These are phyloP conservation scores for Adansonia rubrostipa DNA, from an alignment of 441 rosid genomes.

Conservation along the genomic window DNA sequence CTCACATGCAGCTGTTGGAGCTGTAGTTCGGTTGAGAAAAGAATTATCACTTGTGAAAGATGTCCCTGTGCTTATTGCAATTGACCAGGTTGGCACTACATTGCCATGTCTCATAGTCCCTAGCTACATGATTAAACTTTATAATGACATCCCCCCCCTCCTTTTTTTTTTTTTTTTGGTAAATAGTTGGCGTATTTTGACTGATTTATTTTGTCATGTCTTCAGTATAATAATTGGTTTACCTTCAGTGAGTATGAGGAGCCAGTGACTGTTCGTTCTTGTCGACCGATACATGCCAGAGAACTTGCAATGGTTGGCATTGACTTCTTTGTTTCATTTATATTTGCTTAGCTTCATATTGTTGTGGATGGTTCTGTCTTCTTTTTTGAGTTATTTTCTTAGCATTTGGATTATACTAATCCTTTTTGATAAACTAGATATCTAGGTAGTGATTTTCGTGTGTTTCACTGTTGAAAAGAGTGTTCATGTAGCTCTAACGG, in stretches of 20 bases:
- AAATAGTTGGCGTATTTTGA: conserved; percentile 20
- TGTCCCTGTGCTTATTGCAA: conserved; percentile 84
- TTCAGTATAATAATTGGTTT: conserved; percentile 94
- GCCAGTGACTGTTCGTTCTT: conserved; percentile 73
- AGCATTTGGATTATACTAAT: neutral
- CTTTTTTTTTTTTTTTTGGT: too few species aligned
- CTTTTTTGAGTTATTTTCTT: neutral
- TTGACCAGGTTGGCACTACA: conserved; percentile 77
- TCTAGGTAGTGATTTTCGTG: neutral
- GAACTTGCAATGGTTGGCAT: conserved; percentile 82
- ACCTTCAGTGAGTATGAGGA: conserved; percentile 94
- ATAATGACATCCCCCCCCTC: neutral
- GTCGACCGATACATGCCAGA: conserved; percentile 79
- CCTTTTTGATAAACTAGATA: neutral
- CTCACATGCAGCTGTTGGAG: conserved; percentile 89
- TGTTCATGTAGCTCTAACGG: neutral
- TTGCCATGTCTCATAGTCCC: neutral
- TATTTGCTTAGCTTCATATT: neutral
- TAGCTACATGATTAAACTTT: neutral
- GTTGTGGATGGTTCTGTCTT: neutral
- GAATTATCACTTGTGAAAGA: conserved; percentile 89
- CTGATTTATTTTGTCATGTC: conserved; percentile 35
- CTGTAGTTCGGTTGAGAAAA: conserved; percentile 76
- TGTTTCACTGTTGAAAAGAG: neutral
- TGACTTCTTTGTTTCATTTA: neutral